Evolutionary conservation across 495 filamentous ascomycete species (phyloP), one percentile per base, ranked within the genome.

Genomic region (Zalerion maritima): DNA sequence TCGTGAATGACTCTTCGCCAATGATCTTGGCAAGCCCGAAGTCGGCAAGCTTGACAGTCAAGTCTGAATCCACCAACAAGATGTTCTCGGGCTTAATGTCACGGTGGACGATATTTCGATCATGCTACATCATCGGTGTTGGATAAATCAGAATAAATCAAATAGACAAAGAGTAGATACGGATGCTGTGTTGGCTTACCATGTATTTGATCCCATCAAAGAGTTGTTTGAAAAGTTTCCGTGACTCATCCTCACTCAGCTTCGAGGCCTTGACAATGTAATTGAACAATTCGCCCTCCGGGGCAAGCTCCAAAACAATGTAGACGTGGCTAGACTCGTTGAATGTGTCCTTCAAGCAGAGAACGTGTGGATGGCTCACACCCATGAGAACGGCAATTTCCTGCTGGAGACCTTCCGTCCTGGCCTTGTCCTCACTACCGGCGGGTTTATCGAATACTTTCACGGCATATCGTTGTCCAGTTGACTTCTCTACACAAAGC

Each of bases 71-170:
- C 17, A 74, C 66, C 12, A 99, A 54, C 6, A 99, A 67, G 27
- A 99, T 99, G 37, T 99, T 99, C 50, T 99, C 91, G 1, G 91
- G 91, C 52, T 99, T 99, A 47, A 99, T 93, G 42, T 99, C 91
- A 27, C 91, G 81, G 53, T 99, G 91, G 5, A 94, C 87, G 44
- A 96, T 93, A 41, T 84, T 86, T 39, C 91, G 81, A 30, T 96
- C 91, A 51, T 99, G 91, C 89, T 96, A 36, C 24, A 35, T 21
- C 6, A 6, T 19, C 4, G 32, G 7, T n/a, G 15, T 19, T 45
- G 73, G 41, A 76, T 60, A 24, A 39, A 26, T 15, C 27, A 26
- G 19, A 21, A 3, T 18, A 18, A 38, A 17, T 17, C 20, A 21
- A 5, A 14, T 11, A 22, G 26, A 14, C 9, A 15, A 14, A 4